Base-by-base conservation (phyloP, 2,329 filamentous ascomycete species). In the Bipolaris sorokiniana region DNA sequence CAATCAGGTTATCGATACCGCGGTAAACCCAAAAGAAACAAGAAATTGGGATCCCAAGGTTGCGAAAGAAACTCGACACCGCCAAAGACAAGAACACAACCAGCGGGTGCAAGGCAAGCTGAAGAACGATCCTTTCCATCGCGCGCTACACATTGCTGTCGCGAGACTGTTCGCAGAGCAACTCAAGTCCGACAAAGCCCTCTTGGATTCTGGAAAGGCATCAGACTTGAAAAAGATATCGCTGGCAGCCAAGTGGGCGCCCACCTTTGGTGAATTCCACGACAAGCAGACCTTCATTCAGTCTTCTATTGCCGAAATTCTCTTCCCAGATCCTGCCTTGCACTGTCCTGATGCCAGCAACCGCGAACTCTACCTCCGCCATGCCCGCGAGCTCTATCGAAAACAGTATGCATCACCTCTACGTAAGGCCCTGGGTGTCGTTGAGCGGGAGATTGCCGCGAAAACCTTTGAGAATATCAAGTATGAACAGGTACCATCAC, bases 161-260 rank as follows among this genome's bases (percentile, higher is more conserved):
- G 82, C 85, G 7, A 79, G 84, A 1, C 76, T 87, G 3, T 87
- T 88, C 64, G 83, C 82, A 0, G 77, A 81, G 15, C 83, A 87
- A 74, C 77, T 88, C 2, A 74, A 78, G 41, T 60, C 67, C 1
- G 85, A 88, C 64, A 61, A 81, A 2, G 63, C 60, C 0, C 67
- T 79, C 0, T 75, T 86, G 1, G 66, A 75, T 3, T 76, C 75
- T 15, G 67, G 69, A 9, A 75, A 81, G 28, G 65, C 73, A 15
- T 74, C 76, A 41, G 77, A 78, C 6, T 77, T 78, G 63, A 76
- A 75, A 23, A 71, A 69, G 13, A 80, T 87, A 51, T 86, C 83
- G 0, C 79, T 87, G 0, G 85, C 83, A 53, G 84, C 79, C 2
- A 88, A 88, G 59, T 88, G 85, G 86, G 83, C 84, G 1, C 86